Conservation (phyloP, 2,329 filamentous ascomycete species). For the Akanthomyces uredinophilus region DNA sequence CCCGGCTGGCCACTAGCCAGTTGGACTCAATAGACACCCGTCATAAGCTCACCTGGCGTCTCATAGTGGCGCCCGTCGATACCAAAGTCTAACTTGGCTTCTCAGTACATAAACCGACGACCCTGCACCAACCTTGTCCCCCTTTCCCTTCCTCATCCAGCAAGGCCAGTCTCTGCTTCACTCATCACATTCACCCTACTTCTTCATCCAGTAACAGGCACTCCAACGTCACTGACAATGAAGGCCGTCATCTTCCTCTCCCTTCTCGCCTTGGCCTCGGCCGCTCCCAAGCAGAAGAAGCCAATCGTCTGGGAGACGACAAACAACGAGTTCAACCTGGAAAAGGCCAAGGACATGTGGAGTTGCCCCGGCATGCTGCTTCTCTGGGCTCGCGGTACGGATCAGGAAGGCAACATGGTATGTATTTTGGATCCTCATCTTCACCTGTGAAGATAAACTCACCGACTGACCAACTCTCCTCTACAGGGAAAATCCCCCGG, state of each 20-base stretch:
- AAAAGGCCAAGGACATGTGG: background rate
- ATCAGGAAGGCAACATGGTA: constrained; percentile 21
- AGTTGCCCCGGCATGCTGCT: constrained; percentile 23
- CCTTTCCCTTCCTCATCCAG: too few relatives aligned
- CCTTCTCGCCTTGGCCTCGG: background rate
- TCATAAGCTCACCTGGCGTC: too few relatives aligned
- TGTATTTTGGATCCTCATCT: too few relatives aligned
- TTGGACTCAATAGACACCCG: too few relatives aligned
- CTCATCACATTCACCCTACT: background rate
- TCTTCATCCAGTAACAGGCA: too few relatives aligned
- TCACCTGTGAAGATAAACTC: background rate
- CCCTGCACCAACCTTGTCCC: too few relatives aligned
- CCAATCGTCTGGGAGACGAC: background rate
- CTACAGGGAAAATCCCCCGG: constrained; percentile 18
- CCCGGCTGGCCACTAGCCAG: too few relatives aligned
- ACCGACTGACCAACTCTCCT: background rate
- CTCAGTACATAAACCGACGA: too few relatives aligned
- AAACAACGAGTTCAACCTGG: constrained; percentile 21
- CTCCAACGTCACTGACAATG: background rate
- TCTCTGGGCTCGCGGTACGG: constrained; percentile 23
- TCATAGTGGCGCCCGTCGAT: too few relatives aligned
- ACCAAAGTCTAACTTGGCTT: too few relatives aligned
- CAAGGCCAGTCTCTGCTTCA: background rate
- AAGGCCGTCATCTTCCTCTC: background rate
- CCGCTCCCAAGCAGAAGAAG: too few relatives aligned